phyloP scores from a whole-genome alignment of 768 basidiomycete species.

The Suillus plorans region DNA sequence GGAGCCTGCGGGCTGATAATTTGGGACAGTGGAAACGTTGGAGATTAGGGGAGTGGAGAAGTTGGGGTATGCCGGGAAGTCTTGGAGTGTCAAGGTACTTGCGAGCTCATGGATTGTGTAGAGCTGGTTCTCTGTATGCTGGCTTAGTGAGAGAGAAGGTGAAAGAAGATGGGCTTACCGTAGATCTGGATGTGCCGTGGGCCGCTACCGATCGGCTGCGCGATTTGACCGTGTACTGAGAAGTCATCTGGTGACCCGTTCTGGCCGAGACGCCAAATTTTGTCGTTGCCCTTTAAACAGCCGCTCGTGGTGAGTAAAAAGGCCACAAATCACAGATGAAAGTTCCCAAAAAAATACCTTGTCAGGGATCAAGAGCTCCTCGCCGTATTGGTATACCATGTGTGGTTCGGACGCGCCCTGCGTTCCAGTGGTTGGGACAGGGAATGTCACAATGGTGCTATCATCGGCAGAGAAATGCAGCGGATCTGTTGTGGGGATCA shows the following conservation, averaged over 20 bases:
- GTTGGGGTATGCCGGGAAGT: constrained; percentile 45
- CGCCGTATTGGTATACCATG: constrained; percentile 55
- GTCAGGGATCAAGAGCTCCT: constrained; percentile 65
- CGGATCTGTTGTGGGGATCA: constrained; percentile 47
- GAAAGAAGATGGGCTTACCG: constrained; percentile 21
- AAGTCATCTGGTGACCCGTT: constrained; percentile 44
- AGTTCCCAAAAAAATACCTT: constrained; percentile 41
- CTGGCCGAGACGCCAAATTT: constrained; percentile 62
- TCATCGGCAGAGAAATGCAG: constrained; percentile 29
- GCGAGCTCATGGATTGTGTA: constrained; percentile 57
- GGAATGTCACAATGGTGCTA: constrained; percentile 53
- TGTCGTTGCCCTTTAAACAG: constrained; percentile 55
- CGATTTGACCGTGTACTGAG: constrained; percentile 58
- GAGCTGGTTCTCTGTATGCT: constrained; percentile 43
- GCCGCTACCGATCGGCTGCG: constrained; percentile 61
- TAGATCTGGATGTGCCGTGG: constrained; percentile 51
- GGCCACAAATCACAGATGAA: background rate
- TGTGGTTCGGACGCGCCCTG: constrained; percentile 57
- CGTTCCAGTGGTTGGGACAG: constrained; percentile 34
- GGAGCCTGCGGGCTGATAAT: constrained; percentile 37
- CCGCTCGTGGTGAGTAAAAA: background rate
- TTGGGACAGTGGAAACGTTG: constrained; percentile 48
- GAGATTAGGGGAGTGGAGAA: constrained; percentile 51
- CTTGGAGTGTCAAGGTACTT: constrained; percentile 58
- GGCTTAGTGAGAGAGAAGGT: background rate